Base-by-base conservation (phyloP, 2,329 filamentous ascomycete genomes). In the Penicillium sp. region DNA sequence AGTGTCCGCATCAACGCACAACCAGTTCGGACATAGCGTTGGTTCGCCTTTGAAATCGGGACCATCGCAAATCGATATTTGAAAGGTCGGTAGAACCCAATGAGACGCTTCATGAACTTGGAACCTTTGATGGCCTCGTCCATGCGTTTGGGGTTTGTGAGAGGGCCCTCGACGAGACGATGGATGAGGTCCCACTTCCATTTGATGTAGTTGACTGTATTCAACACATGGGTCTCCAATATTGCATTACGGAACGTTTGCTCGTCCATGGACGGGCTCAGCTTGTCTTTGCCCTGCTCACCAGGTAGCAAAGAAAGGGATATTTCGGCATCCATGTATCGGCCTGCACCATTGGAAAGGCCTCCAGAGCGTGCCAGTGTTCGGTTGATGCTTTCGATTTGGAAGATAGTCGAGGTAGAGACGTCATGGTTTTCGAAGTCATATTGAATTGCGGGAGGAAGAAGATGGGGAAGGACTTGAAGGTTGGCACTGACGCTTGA, bases 131-230 rank as follows among this genome's bases (percentile, higher is more conserved):
- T 89, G 0, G 92, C 92, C 71, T 99, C 94, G 61, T 96, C 92
- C 4, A 99, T 79, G 10, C 94, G 83, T 71, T 96, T 96, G 0
- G 92, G 87, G 59, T 91, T 95, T 22, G 91, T 87, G 20, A 99
- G 74, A 1, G 95, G 94, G 0, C 94, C 95, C 67, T 97, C 92
- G 31, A 99, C 92, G 46, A 97, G 85, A 62, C 87, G 88, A 52
- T 92, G 81, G 38, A 99, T 91, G 33, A 95, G 78, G 55, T 95
- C 90, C 94, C 95, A 99, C 67, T 95, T 92, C 94, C 94, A 99
- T 69, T 99, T 99, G 35, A 85, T 79, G 65, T 89, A 96, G 62
- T 95, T 96, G 55, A 90, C 90, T 54, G 89, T 94, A 56, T 87
- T 89, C 41, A 97, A 77, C 2, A 99, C 90, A 48, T 90, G 86